These are phyloP conservation scores for Chaetomium olivaceum DNA, from an alignment of 2,329 filamentous ascomycete species.

Conservation along the genomic window DNA sequence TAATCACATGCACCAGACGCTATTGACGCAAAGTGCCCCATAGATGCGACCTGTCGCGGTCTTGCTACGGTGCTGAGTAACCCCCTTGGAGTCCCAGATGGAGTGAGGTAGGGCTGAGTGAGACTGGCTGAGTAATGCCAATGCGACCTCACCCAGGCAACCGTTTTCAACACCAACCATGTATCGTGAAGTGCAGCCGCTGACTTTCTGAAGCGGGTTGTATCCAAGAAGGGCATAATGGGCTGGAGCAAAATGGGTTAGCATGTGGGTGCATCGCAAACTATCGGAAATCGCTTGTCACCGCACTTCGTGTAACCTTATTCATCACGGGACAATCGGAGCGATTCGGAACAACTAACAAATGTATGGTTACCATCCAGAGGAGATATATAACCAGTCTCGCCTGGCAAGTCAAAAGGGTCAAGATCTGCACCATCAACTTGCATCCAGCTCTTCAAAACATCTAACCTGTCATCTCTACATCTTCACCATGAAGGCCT, in stretches of 20 bases:
- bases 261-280: not conserved
- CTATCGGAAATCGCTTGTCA: not conserved
- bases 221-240: not conserved
- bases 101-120: constrained; percentile 1
- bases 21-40: not conserved
- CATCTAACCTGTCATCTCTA: not conserved
- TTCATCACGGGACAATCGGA: not conserved
- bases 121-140: constrained; percentile 15
- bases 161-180: constrained; percentile 6
- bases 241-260: not conserved
- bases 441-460: too few species aligned
- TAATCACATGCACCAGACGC: not conserved
- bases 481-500: constrained; percentile 5
- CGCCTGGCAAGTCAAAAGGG: not conserved
- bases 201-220: too few species aligned
- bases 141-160: constrained; percentile 10
- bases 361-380: not conserved
- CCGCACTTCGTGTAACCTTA: not conserved
- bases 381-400: not conserved
- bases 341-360: not conserved
- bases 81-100: too few species aligned
- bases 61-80: constrained; percentile 6
- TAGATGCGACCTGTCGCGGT: not conserved
- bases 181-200: not conserved
- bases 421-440: not conserved